Conservation (phyloP, 129 eudicot genomes). For the Apium graveolens region DNA sequence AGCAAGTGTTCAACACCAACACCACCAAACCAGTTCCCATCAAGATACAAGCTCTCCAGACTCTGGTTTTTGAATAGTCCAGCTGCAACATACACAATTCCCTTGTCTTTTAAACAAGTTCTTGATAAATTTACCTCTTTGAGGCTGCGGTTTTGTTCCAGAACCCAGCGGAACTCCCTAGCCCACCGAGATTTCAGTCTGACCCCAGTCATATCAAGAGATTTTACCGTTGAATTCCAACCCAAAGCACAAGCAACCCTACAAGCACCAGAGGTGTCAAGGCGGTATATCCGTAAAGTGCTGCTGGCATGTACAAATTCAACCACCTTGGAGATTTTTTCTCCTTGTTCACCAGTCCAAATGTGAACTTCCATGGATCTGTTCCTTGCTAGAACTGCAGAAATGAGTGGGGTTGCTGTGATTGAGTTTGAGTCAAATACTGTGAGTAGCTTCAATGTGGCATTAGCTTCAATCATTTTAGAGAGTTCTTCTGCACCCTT, state of each 20-base stretch:
- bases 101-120: conserved; percentile 67
- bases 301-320: conserved; percentile 67
- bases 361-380: conserved; percentile 70
- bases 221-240: conserved; percentile 58
- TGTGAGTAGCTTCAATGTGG: conserved; percentile 54
- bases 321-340: conserved; percentile 48
- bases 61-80: conserved; percentile 70
- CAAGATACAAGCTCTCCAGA: conserved; percentile 48
- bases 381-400: conserved; percentile 82
- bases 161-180: conserved; percentile 70
- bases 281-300: conserved; percentile 51
- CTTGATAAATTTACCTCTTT: conserved; percentile 63
- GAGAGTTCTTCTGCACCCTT: conserved; percentile 90
- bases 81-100: conserved; percentile 76
- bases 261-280: conserved; percentile 55
- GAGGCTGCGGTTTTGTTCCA: conserved; percentile 71
- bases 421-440: conserved; percentile 59
- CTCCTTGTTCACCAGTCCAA: conserved; percentile 49
- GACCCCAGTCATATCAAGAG: conserved; percentile 77
- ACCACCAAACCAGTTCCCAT: conserved; percentile 65
- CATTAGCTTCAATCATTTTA: conserved; percentile 75
- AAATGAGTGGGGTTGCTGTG: conserved; percentile 70
- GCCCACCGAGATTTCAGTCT: conserved; percentile 76
- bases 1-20: conserved; percentile 72
- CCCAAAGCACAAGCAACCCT: conserved; percentile 70